Base-by-base conservation (phyloP, 352 stramenopile species). In the Albugo laibachii region DNA sequence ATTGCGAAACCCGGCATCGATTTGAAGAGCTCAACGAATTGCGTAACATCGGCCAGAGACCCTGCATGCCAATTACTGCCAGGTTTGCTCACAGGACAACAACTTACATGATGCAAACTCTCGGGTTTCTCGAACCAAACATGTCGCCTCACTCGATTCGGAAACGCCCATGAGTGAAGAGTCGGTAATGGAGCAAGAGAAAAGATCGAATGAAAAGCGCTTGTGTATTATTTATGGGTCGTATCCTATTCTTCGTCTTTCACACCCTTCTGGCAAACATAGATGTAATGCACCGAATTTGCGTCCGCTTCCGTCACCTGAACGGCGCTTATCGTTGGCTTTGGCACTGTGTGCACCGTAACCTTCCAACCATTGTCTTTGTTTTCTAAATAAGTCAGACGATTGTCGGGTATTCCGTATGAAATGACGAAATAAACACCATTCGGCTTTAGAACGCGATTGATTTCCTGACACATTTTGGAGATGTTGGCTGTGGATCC, bases 231-330 rank as follows among this genome's bases (percentile, higher is more conserved):
- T n/a, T 48, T 21, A 36, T 50, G 27, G 34, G 14, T 16, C 48
- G 16, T 24, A 24, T 24, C 16, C 19, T 24, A 43, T 43, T 19
- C 38, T 42, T 75, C 66, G 41, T 39, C 36, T 48, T 86, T 83
- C 37, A 65, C 54, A 31, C 71, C 73, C 64, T 97, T 97, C 55
- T 93, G 69, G 75, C 89, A 97, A 13, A 96, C 80, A 58, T 97
- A 97, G 42, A 97, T 79, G 80, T 97, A 97, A 60, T 97, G 92
- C 48, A 96, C 89, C 41, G 71, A 79, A 50, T 94, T 96, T 19
- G 85, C 85, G 54, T 97, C 89, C 10, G 82, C 79, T 42, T 92
- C 91, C n/a, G 82, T 80, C 43, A 95, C 80, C 27, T 94, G 83
- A 45, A 92, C 80, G 18, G 86, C 84, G 42, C 72, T 95, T n/a